These are phyloP conservation scores for Neurospora sp. DNA, from an alignment of 495 filamentous ascomycete genomes.

Conservation along the genomic window DNA sequence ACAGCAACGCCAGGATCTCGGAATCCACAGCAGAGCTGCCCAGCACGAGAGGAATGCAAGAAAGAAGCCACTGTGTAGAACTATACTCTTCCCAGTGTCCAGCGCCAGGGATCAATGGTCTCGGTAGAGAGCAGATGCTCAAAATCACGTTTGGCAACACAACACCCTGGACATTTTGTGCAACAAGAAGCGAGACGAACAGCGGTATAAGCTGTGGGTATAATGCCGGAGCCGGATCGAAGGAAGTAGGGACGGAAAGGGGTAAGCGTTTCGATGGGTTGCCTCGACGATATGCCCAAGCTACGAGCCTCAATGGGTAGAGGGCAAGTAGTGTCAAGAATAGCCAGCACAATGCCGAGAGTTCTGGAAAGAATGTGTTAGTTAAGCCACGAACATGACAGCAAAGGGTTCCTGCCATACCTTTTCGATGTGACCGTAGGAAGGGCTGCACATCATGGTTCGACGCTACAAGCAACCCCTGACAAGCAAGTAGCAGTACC, in stretches of 20 bases:
- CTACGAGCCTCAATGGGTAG: slow-evolving; percentile 37
- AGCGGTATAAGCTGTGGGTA: slow-evolving; percentile 74
- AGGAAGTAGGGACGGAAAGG: slow-evolving; percentile 53
- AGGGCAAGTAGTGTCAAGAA: slow-evolving; percentile 20
- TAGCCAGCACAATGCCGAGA: slow-evolving; percentile 14
- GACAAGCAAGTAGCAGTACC: slow-evolving; percentile 31
- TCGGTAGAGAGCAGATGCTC: slow-evolving; percentile 67
- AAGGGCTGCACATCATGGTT: slow-evolving; percentile 22
- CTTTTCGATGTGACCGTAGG: slow-evolving; percentile 13
- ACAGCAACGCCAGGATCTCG: slow-evolving; percentile 61
- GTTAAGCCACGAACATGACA: background rate
- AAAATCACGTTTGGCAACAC: slow-evolving; percentile 74
- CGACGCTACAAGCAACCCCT: slow-evolving; percentile 26
- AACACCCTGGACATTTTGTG: slow-evolving; percentile 40
- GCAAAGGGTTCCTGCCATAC: background rate
- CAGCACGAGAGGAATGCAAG: slow-evolving; percentile 45
- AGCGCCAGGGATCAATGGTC: slow-evolving; percentile 55
- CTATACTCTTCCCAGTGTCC: slow-evolving; percentile 44
- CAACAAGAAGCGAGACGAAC: slow-evolving; percentile 68
- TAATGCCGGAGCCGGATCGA: slow-evolving; percentile 85
- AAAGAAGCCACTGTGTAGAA: slow-evolving; percentile 62
- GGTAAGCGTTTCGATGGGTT: slow-evolving; percentile 27
- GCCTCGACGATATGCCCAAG: slow-evolving; percentile 31
- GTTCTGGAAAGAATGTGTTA: slow-evolving; percentile 12
- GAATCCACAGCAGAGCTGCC: slow-evolving; percentile 11